Base-by-base conservation (phyloP, 108 stramenopile species). In the Cafeteria roenbergensis region DNA sequence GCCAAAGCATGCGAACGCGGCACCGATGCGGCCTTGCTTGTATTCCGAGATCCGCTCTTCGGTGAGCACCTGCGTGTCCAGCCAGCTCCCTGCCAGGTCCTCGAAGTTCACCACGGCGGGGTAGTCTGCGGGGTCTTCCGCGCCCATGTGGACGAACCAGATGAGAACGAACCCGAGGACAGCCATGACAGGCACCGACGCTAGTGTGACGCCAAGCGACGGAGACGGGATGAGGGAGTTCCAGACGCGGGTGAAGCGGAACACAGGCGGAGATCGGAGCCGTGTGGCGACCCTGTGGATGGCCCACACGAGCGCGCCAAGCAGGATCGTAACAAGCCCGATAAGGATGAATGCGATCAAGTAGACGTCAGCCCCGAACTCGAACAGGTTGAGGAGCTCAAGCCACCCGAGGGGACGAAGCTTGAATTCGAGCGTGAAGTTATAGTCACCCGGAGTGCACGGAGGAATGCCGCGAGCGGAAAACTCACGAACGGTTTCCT, bases 221-320 rank as follows among this genome's bases (percentile, higher is more conserved):
- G 87, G 82, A 0, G 88, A 81, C 54, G 73, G 70, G 38, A 82
- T 61, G 27, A 89, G 48, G 28, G 82, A 80, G 51, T 80, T 65
- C 50, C 82, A 75, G 9, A 90, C 53, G 22, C 75, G 66, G 6
- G 57, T 57, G 51, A 80, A 77, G 52, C 82, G 84, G 72, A 89
- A 89, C 9, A 57, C 51, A 0, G 89, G 89, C 32, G 88, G 87
- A 65, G 87, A 78, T 28, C 85, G 73, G 21, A 90, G 65, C 67
- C 84, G 87, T 14, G 89, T 89, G 12, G 86, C 57, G 0, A 88
- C 56, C 26, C 87, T 79, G 42, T 88, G 87, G 62, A 83, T 56
- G 29, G 54, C 77, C 76, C 82, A 90, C 54, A 88, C 63, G 21
- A 87, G 60, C 25, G 71, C 68, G 30, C 81, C 85, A n/a, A 82